phyloP scores from a whole-genome alignment of 441 rosid species.

The Syzygium malaccense region DNA sequence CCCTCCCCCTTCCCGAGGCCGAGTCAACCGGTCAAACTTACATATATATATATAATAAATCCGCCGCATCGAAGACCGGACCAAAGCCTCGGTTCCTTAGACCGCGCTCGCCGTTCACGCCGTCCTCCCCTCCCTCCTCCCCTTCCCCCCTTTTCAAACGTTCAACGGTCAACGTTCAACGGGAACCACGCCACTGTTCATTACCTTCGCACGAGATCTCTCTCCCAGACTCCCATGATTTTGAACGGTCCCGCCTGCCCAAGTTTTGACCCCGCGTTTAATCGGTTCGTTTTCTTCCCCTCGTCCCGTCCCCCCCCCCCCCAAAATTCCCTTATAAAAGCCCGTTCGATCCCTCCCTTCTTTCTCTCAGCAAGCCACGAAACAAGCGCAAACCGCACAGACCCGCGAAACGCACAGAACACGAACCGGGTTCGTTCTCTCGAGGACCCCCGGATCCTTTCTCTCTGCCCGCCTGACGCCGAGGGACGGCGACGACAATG shows the following conservation, averaged over 20 bases:
- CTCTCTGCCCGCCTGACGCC: neutral
- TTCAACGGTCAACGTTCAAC: constrained; percentile 5
- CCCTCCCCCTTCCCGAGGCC: neutral
- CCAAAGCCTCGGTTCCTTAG: neutral
- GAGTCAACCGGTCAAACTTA: neutral
- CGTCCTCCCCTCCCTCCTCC: neutral
- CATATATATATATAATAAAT: too few species aligned
- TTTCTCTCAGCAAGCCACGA: neutral
- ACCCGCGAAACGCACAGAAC: rapidly evolving
- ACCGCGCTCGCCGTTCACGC: neutral
- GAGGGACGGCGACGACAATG: neutral
- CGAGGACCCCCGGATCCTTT: neutral
- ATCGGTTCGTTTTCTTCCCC: neutral
- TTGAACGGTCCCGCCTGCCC: neutral
- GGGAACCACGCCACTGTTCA: neutral
- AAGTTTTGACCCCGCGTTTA: neutral
- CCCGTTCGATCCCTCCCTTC: neutral
- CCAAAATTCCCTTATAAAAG: neutral
- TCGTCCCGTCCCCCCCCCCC: neutral
- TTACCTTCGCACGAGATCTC: neutral
- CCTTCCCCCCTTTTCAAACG: neutral
- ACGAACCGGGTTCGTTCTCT: neutral
- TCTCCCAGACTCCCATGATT: neutral
- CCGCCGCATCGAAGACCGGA: neutral
- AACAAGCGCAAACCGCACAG: rapidly evolving